Evolutionary conservation across 225 moss, liverwort and hornwort genomes (phyloP), one percentile per base, ranked within the genome.

Genomic region (Polytrichum formosum): DNA sequence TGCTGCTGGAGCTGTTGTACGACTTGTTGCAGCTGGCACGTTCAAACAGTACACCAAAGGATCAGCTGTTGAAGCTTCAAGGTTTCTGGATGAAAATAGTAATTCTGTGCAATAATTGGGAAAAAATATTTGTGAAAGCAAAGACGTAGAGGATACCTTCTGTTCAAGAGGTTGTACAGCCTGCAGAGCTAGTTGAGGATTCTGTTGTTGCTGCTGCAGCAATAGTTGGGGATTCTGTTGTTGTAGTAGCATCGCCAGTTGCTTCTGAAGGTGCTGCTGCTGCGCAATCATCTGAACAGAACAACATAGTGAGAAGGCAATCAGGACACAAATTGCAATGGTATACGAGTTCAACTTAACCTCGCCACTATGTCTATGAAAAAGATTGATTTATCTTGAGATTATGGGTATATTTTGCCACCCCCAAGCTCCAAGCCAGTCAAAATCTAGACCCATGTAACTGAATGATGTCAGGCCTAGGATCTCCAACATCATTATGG

Each of bases 191-290:
- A 80, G 84, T 33, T 94, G 87, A 26, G 89, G 75, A 28, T 55
- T 79, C 71, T 87, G 85, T 7, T 80, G 83, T 60, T 92, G 95
- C 76, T 92, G 90, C 72, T 88, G 92, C 16, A 78, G 63, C 68
- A 76, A n/a, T 28, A 74, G 78, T 61, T 74, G 78, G 30, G 83
- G 83, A 74, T 81, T 55, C 73, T 86, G 87, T 33, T 83, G 83
- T 37, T 87, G 81, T 21, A 80, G 75, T 10, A 83, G 74, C 16
- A 78, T 66, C 61, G 67, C 73, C 56, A 74, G 61, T 74, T 87
- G 86, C 70, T 86, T 80, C 56, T 80, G 83, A 73, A 86, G 78
- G 63, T 80, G 67, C 64, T 87, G 75, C 55, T 83, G 91, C 65
- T 81, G 87, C 56, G 76, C 78, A 60, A 83, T 74, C 83, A 83